Conservation (phyloP, 768 basidiomycete species). For the Mycena metata region DNA sequence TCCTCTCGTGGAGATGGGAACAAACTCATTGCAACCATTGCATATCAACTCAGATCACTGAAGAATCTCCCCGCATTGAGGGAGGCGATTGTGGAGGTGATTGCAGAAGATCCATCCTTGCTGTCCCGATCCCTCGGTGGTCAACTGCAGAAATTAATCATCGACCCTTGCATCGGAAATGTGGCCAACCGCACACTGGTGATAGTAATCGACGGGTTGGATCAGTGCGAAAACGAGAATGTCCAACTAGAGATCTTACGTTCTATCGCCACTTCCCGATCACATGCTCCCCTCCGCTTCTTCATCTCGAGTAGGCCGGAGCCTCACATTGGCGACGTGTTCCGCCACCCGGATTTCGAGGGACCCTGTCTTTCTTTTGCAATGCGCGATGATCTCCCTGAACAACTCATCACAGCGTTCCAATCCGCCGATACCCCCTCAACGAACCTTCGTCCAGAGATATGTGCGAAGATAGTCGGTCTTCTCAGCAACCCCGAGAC, state of each 20-base stretch:
- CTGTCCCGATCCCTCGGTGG: neutral
- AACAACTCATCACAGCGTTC: too few species aligned
- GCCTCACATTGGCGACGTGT: neutral
- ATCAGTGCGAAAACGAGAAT: neutral
- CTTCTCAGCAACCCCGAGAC: too few species aligned
- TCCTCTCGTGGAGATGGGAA: neutral
- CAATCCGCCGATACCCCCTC: too few species aligned
- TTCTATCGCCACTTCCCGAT: neutral
- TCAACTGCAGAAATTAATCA: neutral
- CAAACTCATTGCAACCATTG: neutral
- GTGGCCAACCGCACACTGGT: neutral
- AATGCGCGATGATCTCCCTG: too few species aligned
- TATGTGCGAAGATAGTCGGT: too few species aligned
- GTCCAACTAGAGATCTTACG: neutral
- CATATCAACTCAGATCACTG: conserved; percentile 10
- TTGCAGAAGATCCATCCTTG: neutral
- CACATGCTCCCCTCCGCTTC: neutral
- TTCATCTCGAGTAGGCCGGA: conserved; percentile 15
- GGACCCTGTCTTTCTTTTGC: too few species aligned
- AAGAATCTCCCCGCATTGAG: neutral
- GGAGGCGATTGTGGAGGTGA: neutral
- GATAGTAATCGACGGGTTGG: neutral
- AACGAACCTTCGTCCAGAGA: too few species aligned
- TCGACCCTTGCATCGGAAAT: neutral
- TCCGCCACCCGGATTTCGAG: neutral